Evolutionary conservation across 768 basidiomycete species (phyloP), one percentile per base, ranked within the genome.

Genomic region (Collybia nuda): DNA sequence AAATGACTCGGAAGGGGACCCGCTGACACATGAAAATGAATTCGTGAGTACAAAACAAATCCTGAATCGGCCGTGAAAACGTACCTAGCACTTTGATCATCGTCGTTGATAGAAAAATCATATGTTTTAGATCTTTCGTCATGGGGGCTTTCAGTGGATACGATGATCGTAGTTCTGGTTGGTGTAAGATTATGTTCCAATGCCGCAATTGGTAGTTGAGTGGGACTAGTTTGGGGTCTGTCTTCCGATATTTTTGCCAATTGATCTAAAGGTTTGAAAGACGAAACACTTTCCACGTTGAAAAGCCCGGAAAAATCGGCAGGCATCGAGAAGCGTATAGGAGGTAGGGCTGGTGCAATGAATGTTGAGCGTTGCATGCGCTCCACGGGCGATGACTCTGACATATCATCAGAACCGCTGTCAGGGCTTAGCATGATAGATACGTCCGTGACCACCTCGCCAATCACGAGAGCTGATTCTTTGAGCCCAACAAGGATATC

Each of bases 261-360:
- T 40, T 73, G 69, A 36, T 78, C 75, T 42, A 81, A 60, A 15
- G 75, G 71, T 57, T 76, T 73, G 50, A 78, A 62, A 8, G 79
- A 68, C 14, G 75, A 72, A 21, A 74, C 62, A 17, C 78, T 79
- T 32, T 78, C 80, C 5, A 84, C 80, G 57, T 68, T 81, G 44
- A 90, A 76, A 15, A 90, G 67, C 51, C 88, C 87, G 0, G 85
- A 82, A 61, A 98, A 94, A 64, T 96, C 93, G 0, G 82, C 74
- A 51, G 83, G 88, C 71, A 96, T 78, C 14, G 93, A 95, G 65
- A 96, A 88, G n/a, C 90, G 84, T 60, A 96, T 93, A 0, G 91
- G 91, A 2, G 93, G 93, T 23, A 94, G 73, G 2, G 91, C 89
- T 35, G 93, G 93, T 0, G 90, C 88, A 43, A 92, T 90, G 64